A percentile compares a stretch with the other conserved stretches of the same genome.
Conservation (phyloP, 345 rosid genomes). For the Rhodomyrtus tomentosa region DNA sequence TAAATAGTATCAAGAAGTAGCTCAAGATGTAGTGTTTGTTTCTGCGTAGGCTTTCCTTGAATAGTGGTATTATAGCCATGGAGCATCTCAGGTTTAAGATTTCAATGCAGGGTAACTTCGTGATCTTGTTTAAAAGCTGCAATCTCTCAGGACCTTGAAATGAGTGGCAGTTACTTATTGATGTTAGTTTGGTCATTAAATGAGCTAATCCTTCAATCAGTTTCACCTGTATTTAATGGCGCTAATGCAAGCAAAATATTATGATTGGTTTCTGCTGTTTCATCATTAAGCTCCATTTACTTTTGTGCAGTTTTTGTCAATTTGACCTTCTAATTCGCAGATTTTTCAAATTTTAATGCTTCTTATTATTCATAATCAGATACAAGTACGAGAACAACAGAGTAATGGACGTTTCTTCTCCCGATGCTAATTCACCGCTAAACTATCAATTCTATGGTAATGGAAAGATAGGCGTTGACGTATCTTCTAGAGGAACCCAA, state of each 20-base stretch:
- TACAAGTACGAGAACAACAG: constrained; percentile 85
- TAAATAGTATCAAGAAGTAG: neutral
- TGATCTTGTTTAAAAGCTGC: neutral
- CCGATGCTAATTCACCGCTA: constrained; percentile 60
- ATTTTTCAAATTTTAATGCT: neutral
- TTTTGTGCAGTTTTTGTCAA: neutral
- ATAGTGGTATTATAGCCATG: neutral
- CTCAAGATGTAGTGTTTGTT: neutral
- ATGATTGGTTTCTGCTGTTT: neutral
- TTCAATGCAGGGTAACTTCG: neutral
- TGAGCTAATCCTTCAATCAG: neutral
- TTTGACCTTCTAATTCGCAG: neutral
- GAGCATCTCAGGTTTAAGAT: neutral
- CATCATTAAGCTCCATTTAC: neutral
- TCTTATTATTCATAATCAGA: constrained; percentile 16
- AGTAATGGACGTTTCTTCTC: constrained; percentile 64
- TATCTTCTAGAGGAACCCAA: constrained; percentile 66
- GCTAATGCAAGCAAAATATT: neutral
- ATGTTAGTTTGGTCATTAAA: neutral
- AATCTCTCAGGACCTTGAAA: neutral
- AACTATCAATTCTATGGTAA: constrained; percentile 67
- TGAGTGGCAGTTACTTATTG: neutral
- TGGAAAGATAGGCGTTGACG: constrained; percentile 53
- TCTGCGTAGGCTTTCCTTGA: neutral
- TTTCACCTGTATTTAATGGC: neutral